These are phyloP conservation scores for Straminergon stramineum DNA, from an alignment of 225 moss, liverwort and hornwort species.

Conservation along the genomic window DNA sequence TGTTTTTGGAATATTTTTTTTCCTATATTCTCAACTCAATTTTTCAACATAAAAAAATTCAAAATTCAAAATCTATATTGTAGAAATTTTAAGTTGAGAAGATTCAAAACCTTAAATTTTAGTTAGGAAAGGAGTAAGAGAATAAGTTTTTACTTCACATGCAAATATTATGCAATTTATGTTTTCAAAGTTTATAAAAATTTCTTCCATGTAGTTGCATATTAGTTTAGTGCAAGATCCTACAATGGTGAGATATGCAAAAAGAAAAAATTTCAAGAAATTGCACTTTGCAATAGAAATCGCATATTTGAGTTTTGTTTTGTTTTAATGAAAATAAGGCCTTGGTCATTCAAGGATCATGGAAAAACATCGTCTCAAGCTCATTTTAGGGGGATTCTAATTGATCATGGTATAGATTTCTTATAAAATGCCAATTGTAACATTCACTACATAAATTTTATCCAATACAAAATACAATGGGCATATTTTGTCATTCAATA, in stretches of 20 bases:
- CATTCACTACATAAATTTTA: not conserved
- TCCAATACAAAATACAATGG: not conserved
- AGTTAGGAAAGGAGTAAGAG: fast-evolving
- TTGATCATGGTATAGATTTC: fast-evolving
- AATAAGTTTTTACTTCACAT: not conserved
- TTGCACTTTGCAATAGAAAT: not conserved
- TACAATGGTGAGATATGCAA: not conserved
- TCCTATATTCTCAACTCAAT: not conserved
- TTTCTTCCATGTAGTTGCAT: not conserved
- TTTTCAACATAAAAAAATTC: not conserved
- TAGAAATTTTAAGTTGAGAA: not conserved
- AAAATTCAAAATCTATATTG: not conserved
- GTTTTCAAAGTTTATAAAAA: not conserved
- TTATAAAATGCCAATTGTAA: not conserved
- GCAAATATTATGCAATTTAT: not conserved
- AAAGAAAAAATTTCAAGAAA: no score
- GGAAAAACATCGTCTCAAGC: fast-evolving
- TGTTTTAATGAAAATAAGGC: not conserved
- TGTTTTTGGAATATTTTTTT: not conserved
- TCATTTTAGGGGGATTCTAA: no score
- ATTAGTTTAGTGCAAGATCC: not conserved
- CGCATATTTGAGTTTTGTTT: not conserved
- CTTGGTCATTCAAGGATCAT: fast-evolving
- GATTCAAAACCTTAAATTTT: not conserved
- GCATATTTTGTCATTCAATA: not conserved